Percentiles rank a stretch among this genome's conserved stretches.
These are phyloP conservation scores for Cucumis sativus DNA, from an alignment of 306 rosid species.

Conservation along the genomic window Cucumber_9930_V3 NC_026661.2:18055001-18055500, in stretches of 20 bases:
- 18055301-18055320: background rate
- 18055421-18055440: background rate
- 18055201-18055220: constrained; percentile 78
- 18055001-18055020: constrained; percentile 86
- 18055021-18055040: constrained; percentile 98
- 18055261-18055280: constrained; percentile 26
- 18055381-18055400: background rate
- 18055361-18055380: background rate
- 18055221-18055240: constrained; percentile 98
- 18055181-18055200: constrained; percentile 89
- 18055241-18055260: constrained; percentile 96
- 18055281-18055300: background rate
- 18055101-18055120: background rate
- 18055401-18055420: background rate
- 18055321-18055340: background rate
- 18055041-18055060: constrained; percentile 87
- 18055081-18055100: background rate
- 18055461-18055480: background rate
- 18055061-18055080: constrained; percentile 50
- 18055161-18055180: background rate
- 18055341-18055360: background rate
- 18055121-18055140: background rate
- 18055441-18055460: background rate
- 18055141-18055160: background rate
- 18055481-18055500: too few species aligned